Base-by-base conservation (phyloP, 495 filamentous ascomycete species). In the Podospora appendiculata region DNA sequence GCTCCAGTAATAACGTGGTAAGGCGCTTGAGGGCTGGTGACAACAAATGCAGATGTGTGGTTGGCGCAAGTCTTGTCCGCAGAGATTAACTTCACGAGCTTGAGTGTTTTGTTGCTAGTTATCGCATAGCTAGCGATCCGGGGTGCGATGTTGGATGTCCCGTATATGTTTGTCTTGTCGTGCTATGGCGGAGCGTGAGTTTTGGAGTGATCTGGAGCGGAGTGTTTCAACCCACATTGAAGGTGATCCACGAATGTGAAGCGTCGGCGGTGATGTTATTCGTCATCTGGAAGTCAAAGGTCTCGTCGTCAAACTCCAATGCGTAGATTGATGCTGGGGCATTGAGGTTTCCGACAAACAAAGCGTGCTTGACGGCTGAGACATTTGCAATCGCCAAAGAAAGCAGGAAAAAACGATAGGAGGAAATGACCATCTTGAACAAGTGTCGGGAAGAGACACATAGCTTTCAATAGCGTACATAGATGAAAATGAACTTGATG, bases 31-130 rank as follows among this genome's bases (percentile, higher is more conserved):
- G 50, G 52, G 40, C 45, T 52, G 13, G 64, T 60, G 0, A 55
- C 43, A 34, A 67, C 47, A 47, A 66, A 71, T 46, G 65, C 57
- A 25, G 57, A 59, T 42, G 59, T 66, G 14, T 43, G 54, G 33
- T 57, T 61, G 0, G 44, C 12, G 50, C 70, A 70, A 13, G 81
- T 82, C 34, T 76, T 79, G 7, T 80, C 80, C 16, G 82, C 86
- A 12, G 82, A 72, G 54, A 90, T 25, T 25, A 5, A 25, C 25
- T 25, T 25, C 2, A 25, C 25, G 25, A 25, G 25, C 25, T 25
- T 25, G 2, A 25, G 25, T 25, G 25, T 25, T 2, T 5, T 69
- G 61, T 81, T 85, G 0, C 79, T 79, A 50, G 87, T 80, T 42
- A 85, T 72, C 44, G 85, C 79, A 56, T 67, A 70, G 48, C 59